A percentile compares a stretch with the other conserved stretches of the same genome.
Evolutionary conservation across 78 protist species (phyloP).

Genomic region (Emiliania huxleyi): DNA sequence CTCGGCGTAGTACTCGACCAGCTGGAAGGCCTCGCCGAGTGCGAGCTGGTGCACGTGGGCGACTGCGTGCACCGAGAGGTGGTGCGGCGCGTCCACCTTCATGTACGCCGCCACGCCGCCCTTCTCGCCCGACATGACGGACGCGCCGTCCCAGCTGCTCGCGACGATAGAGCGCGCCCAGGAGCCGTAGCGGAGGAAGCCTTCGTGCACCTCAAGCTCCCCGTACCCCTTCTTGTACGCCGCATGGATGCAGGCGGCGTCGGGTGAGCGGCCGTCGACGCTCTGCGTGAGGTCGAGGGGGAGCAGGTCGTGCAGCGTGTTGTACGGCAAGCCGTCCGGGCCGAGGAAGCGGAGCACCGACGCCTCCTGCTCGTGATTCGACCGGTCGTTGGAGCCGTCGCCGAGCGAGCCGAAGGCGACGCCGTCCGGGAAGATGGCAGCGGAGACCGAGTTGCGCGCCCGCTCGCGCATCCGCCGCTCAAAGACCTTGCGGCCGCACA

Average conservation of each 20-base stretch:
- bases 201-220: neutral
- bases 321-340: too few species aligned
- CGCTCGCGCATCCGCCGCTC: too few species aligned
- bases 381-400: too few species aligned
- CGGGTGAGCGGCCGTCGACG: neutral
- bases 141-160: neutral
- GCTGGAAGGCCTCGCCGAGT: neutral
- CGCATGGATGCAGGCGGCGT: neutral
- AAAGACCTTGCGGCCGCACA: too few species aligned
- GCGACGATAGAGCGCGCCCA: neutral
- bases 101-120: neutral
- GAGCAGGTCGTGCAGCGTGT: neutral
- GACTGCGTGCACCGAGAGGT: neutral
- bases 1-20: neutral
- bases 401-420: too few species aligned
- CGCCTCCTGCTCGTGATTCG: too few species aligned
- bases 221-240: neutral
- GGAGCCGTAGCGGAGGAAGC: neutral
- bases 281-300: neutral
- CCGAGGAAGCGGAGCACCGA: too few species aligned
- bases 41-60: neutral
- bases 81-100: neutral
- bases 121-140: neutral
- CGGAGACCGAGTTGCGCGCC: too few species aligned
- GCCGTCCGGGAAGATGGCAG: too few species aligned